Percentiles rank a stretch among this genome's conserved stretches.
These are phyloP conservation scores for Cymodocea nodosa DNA, from an alignment of 116 monocot genomes.

Conservation along the genomic window DNA sequence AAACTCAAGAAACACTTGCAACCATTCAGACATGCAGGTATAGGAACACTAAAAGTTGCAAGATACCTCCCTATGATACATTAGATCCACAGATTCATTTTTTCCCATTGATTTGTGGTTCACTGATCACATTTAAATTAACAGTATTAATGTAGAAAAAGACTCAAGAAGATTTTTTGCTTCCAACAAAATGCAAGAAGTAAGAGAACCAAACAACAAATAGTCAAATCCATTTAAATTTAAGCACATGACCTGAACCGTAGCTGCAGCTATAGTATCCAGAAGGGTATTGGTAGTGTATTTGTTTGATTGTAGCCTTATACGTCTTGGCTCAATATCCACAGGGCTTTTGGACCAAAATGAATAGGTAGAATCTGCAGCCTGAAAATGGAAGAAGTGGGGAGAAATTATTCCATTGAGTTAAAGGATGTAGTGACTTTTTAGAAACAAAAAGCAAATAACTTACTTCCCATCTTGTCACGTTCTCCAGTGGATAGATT, in stretches of 20 bases:
- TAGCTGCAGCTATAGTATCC: slow-evolving; percentile 81
- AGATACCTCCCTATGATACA: no score
- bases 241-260: slow-evolving; percentile 51
- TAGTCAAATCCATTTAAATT: neutral
- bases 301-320: slow-evolving; percentile 87
- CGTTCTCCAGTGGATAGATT: slow-evolving; percentile 81
- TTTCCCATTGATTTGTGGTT: no score
- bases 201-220: neutral
- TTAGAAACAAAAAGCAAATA: neutral
- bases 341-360: slow-evolving; percentile 95
- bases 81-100: no score
- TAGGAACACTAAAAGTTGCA: no score
- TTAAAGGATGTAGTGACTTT: neutral
- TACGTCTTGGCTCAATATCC: slow-evolving; percentile 74
- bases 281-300: slow-evolving; percentile 83
- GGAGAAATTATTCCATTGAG: neutral
- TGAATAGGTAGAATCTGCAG: slow-evolving; percentile 49
- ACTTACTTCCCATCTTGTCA: slow-evolving; percentile 90
- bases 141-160: no score
- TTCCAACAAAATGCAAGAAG: neutral
- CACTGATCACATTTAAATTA: no score
- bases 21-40: no score
- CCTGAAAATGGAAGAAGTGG: slow-evolving; percentile 22
- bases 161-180: neutral
- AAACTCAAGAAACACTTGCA: no score